These are phyloP conservation scores for Acacia acuminata DNA, from an alignment of 306 rosid genomes.

Conservation along the genomic window DNA sequence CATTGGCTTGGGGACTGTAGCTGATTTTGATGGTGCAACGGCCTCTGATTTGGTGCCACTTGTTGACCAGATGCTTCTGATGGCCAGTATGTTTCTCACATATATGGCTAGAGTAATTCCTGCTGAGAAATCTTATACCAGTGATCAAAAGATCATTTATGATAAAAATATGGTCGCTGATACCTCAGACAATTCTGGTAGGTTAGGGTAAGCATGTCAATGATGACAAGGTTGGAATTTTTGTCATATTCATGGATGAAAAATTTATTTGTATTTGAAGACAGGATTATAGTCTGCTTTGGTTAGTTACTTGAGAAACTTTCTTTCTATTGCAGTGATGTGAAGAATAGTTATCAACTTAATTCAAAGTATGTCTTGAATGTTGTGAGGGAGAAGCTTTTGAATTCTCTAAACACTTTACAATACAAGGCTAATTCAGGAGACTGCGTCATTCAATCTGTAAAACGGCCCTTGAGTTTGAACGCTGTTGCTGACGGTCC, in stretches of 20 bases:
- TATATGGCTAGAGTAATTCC: conserved; percentile 86
- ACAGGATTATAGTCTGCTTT: conserved; percentile 22
- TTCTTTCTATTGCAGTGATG: conserved; percentile 53
- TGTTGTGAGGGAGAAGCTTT: conserved; percentile 73
- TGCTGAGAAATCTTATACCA: conserved; percentile 45
- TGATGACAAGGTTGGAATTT: conserved; percentile 36
- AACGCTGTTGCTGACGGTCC: conserved; percentile 88
- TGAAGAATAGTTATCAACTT: conserved; percentile 40
- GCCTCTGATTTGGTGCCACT: conserved; percentile 63
- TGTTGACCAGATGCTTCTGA: conserved; percentile 80
- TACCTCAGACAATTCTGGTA: conserved; percentile 77
- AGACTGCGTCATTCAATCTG: conserved; percentile 44
- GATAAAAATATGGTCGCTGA: conserved; percentile 41
- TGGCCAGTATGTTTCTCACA: conserved; percentile 84
- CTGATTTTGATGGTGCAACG: conserved; percentile 56
- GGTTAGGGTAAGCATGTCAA: conserved; percentile 87
- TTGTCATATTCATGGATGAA: conserved; percentile 24
- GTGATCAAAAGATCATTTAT: conserved; percentile 49
- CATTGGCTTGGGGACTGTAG: conserved; percentile 62
- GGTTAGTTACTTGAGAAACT: conserved; percentile 32
- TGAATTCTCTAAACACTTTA: conserved; percentile 65
- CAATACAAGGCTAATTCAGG: conserved; percentile 57
- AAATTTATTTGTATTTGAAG: conserved; percentile 11
- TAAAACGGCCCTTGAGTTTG: conserved; percentile 71
- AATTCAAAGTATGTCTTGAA: conserved; percentile 58